Percentiles rank a stretch among this genome's conserved stretches.
Evolutionary conservation across 495 filamentous ascomycete species (phyloP).

Genomic region (Annulohypoxylon nitens): DNA sequence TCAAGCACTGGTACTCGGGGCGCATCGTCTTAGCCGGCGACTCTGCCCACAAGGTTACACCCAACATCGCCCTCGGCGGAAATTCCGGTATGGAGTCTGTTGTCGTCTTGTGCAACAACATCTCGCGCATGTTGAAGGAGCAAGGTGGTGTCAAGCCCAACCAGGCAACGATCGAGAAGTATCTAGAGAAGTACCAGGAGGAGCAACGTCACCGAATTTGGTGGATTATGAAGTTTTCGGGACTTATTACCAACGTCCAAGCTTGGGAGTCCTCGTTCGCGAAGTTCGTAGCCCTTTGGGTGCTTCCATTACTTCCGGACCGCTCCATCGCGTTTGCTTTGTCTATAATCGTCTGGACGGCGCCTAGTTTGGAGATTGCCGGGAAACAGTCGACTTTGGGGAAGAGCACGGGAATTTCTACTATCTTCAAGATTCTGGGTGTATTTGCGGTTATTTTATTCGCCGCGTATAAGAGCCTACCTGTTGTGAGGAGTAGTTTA

Average conservation of each 20-base stretch:
- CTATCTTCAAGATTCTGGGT: no score
- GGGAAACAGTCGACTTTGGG: no score
- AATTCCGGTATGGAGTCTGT: background rate
- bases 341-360: no score
- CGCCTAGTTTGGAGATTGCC: no score
- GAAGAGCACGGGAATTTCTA: no score
- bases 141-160: background rate
- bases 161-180: background rate
- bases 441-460: no score
- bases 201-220: background rate
- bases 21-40: slow-evolving; percentile 54
- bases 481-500: no score
- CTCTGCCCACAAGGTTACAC: slow-evolving; percentile 48
- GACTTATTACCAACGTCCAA: background rate
- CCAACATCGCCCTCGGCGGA: background rate
- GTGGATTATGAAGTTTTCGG: background rate
- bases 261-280: background rate
- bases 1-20: slow-evolving; percentile 48
- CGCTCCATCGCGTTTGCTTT: no score
- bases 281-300: background rate
- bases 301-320: background rate
- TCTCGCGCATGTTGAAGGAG: background rate
- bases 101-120: background rate
- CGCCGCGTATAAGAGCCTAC: no score
- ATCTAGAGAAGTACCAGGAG: background rate